Evolutionary conservation across 202 grass and related monocot species (phyloP).

Genomic region (Setaria italica): DNA sequence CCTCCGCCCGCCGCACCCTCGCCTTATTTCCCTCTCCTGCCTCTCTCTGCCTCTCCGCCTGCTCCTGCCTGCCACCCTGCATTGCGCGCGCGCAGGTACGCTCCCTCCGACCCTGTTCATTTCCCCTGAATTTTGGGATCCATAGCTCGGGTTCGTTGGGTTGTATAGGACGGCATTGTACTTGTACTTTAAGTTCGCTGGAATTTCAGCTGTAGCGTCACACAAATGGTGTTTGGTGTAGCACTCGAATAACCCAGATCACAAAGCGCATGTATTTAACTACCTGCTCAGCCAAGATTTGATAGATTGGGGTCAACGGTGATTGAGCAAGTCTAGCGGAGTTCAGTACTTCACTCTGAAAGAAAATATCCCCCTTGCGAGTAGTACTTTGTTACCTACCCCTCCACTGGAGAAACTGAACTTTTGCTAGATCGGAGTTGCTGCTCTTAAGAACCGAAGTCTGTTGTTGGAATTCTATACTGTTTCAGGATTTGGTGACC

Average conservation of each 20-base stretch:
- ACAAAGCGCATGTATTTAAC: neutral
- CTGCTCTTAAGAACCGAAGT: neutral
- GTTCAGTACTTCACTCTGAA: neutral
- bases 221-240: neutral
- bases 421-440: neutral
- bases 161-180: neutral
- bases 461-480: neutral
- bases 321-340: neutral
- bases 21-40: constrained; percentile 26
- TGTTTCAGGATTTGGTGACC: neutral
- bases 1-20: constrained; percentile 41
- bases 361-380: neutral
- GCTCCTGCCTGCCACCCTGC: neutral
- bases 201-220: too few species aligned
- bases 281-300: neutral
- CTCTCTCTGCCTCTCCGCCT: neutral
- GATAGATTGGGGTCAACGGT: neutral
- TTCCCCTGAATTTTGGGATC: neutral
- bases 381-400: neutral
- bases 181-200: neutral
- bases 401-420: neutral
- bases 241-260: neutral
- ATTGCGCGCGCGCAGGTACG: constrained; percentile 11
- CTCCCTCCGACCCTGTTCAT: neutral
- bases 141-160: neutral